Base-by-base conservation (phyloP, 805 yeast genomes). In the Barnettozyma californica region DNA sequence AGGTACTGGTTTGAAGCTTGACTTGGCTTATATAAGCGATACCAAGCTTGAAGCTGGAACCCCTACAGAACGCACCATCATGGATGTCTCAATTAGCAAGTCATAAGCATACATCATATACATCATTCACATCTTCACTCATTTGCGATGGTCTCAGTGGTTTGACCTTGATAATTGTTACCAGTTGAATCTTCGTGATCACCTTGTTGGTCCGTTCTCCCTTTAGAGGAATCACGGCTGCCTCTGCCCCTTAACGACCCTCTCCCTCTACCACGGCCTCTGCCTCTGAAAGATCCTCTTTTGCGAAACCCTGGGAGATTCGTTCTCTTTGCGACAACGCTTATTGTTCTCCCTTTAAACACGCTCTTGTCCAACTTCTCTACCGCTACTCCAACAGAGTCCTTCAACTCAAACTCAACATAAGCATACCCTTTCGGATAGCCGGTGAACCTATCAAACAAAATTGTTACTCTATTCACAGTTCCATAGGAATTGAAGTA, bases 401-500 rank as follows among this genome's bases (percentile, higher is more conserved):
- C 74, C 5, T 53, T 50, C 8, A 61, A 56, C 13, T 71, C 74
- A 58, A 80, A 83, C 54, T 84, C 82, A 29, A 83, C 69, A 54
- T 80, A 83, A 1, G 87, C 88, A 58, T 77, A 80, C 2, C 87
- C 87, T 53, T 73, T 76, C 9, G 80, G 76, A 18, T 61, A 60
- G 0, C 79, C 78, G 1, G 76, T 68, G 53, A 56, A 65, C 41
- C 68, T 68, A 53, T 74, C 75, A 48, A 69, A 68, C 48, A 80
- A 66, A 20, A 80, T 70, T 1, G 85, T 80, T 10, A 80, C 73
- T 53, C 83, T 63, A 51, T 73, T 74, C 44, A 80, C 72, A 1
- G 59, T 60, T 1, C 84, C 84, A 36, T 66, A 68, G 1, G 49
- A 53, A 34, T 64, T 63, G 62, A 79, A 80, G 45, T 71, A 69